These are phyloP conservation scores for Ramichloridium luteum DNA, from an alignment of 2,329 filamentous ascomycete genomes.

Conservation along the genomic window DNA sequence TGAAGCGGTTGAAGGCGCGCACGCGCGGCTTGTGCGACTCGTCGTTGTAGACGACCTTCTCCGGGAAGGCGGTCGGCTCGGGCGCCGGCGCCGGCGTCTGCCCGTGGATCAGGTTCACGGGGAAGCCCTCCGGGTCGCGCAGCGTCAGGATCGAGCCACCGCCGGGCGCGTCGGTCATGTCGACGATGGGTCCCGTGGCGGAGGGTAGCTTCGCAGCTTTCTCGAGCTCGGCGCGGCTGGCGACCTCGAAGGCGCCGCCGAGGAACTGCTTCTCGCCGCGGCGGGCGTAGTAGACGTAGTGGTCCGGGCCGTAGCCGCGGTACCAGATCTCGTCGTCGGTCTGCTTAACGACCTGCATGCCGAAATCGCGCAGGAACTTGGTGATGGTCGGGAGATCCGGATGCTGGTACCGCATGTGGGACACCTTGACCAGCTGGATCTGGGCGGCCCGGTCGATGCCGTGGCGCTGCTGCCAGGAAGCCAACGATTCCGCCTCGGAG, in stretches of 20 bases:
- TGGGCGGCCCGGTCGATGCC: constrained; percentile 34
- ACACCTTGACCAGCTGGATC: constrained; percentile 36
- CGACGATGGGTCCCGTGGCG: constrained; percentile 19
- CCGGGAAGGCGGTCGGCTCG: constrained; percentile 14
- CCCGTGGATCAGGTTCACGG: constrained; percentile 30
- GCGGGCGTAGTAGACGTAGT: constrained; percentile 33
- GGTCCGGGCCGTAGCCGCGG: constrained; percentile 33
- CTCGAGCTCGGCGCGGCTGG: constrained; percentile 31
- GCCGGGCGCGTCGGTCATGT: constrained; percentile 28
- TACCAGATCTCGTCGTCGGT: constrained; percentile 29
- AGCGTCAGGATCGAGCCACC: constrained; percentile 29
- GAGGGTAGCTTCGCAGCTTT: constrained; percentile 24
- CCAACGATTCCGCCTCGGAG: constrained; percentile 24
- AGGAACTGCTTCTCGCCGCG: constrained; percentile 31
- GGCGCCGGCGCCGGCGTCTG: constrained; percentile 17
- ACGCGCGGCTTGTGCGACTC: constrained; percentile 28
- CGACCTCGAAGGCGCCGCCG: constrained; percentile 33
- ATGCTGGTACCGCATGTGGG: constrained; percentile 45
- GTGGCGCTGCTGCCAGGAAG: constrained; percentile 27
- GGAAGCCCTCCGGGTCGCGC: constrained; percentile 30
- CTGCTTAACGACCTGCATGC: constrained; percentile 29
- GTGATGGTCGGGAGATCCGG: constrained; percentile 38
- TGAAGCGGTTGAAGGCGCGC: constrained; percentile 31
- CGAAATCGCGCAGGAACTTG: constrained; percentile 34
- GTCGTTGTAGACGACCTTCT: constrained; percentile 27